Base-by-base conservation (phyloP, 352 stramenopile genomes). In the Phytophthora hybrid region DNA sequence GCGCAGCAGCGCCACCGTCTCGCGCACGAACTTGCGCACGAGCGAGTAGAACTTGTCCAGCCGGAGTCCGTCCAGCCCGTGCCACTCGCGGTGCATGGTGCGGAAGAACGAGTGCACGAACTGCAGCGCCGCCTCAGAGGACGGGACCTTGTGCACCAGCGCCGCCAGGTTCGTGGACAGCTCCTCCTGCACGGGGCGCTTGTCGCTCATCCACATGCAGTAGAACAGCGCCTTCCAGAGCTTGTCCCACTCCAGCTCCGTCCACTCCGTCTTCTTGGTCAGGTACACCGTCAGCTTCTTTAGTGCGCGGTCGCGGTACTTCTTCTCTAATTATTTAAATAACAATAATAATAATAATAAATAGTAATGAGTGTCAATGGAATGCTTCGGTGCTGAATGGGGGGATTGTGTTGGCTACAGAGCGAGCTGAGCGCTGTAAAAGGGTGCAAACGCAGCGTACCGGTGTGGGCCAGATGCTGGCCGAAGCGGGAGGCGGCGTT, bases 131-230 rank as follows among this genome's bases (percentile, higher is more conserved):
- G 78, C 29, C 19, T 82, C 72, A 0, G 71, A 31, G 5, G 56
- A 66, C 6, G 89, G 89, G 14, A 96, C 69, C 41, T 73, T 78
- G 70, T 94, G 87, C 57, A 94, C 73, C 8, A 96, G 67, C 47
- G 44, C 37, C 32, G 89, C 80, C 31, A 96, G 67, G 64, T 87
- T 94, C 13, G 77, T 74, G n/a, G 87, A 85, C 52, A 96, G 73
- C 71, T 96, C 89, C 44, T 94, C 80, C 74, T 96, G 89, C 11
- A 96, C 82, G 19, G 79, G 79, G 10, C 84, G 88, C 76, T 96
- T 96, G 85, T 96, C 89, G 73, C 87, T 94, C 89, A 96, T 96
- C 89, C 89, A 96, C 87, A 96, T 94, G 78, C 89, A 96, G 77
- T 96, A 96, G 71, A 95, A 96, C 8, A 96, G 84, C 77, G 89